Evolutionary conservation across 805 yeast genomes (phyloP), one percentile per base, ranked within the genome.

Genomic region (Yamadazyma laniorum): DNA sequence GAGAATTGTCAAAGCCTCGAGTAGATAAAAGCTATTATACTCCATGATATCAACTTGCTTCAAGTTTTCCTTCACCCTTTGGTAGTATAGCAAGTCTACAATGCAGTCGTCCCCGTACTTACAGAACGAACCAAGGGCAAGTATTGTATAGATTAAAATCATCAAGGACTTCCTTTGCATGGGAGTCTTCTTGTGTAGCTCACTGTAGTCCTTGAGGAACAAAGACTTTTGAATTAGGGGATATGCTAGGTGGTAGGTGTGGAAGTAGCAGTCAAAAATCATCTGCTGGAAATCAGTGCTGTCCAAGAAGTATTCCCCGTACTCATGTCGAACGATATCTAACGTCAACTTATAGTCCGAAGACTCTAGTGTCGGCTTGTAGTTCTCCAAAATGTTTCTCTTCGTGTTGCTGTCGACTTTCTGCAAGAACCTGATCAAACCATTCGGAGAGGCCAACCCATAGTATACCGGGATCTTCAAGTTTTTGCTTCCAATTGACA

Each of bases 81-180:
- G 71, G 71, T 78, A 82, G 43, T 79, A 82, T 32, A 72, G 63
- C 25, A 78, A 28, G 72, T 62, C 47, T 13, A 43, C 22, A 38
- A 67, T 68, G 1, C 75, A 63, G 13, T 66, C 55, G 44, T 79
- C 82, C 11, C 81, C 82, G 47, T 74, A 70, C 8, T 72, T 45
- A 52, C 84, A 78, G 82, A 85, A 81, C 17, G 85, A 74, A 12
- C 88, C 89, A n/a, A 82, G 58, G 85, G 47, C 83, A 18, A 80
- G 54, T 0, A 81, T 77, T 0, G 81, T 70, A 49, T 80, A 74
- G 29, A 77, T 55, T 22, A 82, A 49, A 16, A 79, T 25, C 13
- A 63, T 44, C 73, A 74, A 79, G 81, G 79, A 15, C 25, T 25
- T 18, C 22, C 35, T 13, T 34, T 32, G 35, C 29, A 33, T 21